Conservation (phyloP, 257 asterid species). For the Solanum phureja region DNA sequence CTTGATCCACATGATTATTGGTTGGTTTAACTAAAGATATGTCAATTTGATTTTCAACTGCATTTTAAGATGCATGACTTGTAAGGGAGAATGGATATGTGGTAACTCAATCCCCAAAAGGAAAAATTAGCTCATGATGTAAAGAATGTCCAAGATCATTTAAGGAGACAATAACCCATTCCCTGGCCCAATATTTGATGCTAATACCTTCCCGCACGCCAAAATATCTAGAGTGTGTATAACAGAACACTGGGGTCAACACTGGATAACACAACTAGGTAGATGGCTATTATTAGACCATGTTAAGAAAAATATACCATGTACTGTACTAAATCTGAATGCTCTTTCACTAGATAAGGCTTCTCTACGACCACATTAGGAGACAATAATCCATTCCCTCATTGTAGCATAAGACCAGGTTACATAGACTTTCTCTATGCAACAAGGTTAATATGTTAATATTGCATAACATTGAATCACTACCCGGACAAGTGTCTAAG, state of each 20-base stretch:
- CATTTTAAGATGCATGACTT: background rate
- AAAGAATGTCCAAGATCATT: background rate
- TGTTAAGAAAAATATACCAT: background rate
- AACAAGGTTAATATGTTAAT: background rate
- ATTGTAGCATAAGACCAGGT: background rate
- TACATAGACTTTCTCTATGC: background rate
- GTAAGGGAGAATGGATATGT: background rate
- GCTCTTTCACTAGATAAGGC: background rate
- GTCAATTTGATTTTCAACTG: background rate
- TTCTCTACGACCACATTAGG: background rate
- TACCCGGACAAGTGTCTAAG: background rate
- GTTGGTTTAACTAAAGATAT: background rate
- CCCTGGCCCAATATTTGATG: background rate
- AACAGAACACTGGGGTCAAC: background rate
- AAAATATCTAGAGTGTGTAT: background rate
- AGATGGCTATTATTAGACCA: background rate
- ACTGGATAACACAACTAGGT: background rate
- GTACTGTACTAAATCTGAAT: background rate
- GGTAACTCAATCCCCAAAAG: background rate
- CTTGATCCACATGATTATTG: background rate
- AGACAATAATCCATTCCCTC: background rate
- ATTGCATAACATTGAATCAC: background rate
- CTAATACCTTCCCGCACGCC: background rate
- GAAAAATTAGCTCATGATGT: background rate
- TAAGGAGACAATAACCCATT: background rate